Percentiles rank a stretch among this genome's conserved stretches.
Evolutionary conservation across 306 rosid species (phyloP).

Genomic region (Rosa multiflora): DNA sequence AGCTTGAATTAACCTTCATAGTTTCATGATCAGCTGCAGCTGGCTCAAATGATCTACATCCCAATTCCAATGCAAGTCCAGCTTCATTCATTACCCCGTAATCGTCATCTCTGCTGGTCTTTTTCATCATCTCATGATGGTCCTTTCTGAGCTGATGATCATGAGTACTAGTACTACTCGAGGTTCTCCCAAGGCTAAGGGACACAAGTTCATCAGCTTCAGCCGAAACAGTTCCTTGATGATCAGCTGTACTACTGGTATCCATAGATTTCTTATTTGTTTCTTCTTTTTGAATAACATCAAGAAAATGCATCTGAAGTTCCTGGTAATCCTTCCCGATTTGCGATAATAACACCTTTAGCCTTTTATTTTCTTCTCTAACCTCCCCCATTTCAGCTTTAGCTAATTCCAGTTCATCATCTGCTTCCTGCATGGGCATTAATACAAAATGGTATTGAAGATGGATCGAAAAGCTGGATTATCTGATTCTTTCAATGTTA

Average conservation of each 20-base stretch:
- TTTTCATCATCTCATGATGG: conserved; percentile 24
- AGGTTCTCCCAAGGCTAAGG: conserved; percentile 55
- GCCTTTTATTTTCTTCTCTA: conserved; percentile 52
- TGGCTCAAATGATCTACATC: conserved; percentile 30
- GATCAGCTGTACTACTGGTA: neutral
- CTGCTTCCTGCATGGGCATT: conserved; percentile 27
- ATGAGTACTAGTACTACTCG: neutral
- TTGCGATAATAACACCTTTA: conserved; percentile 33
- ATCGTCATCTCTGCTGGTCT: conserved; percentile 9
- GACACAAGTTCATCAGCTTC: conserved; percentile 47
- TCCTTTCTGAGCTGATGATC: conserved; percentile 4
- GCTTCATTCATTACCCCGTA: conserved; percentile 21
- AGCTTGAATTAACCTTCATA: conserved; percentile 14
- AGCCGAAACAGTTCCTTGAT: conserved; percentile 11
- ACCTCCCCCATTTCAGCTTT: conserved; percentile 50
- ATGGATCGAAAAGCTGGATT: neutral
- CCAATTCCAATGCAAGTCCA: conserved; percentile 49
- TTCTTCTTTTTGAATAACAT: conserved; percentile 32
- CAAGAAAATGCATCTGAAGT: conserved; percentile 35
- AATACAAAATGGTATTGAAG: neutral
- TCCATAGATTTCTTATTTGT: conserved; percentile 17
- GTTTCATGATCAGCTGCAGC: neutral
- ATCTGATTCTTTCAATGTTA: neutral
- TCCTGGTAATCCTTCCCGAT: conserved; percentile 40
- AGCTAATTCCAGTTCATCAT: conserved; percentile 29